Percentiles rank a stretch among this genome's conserved stretches.
phyloP scores from a whole-genome alignment of 2,329 filamentous ascomycete genomes.

The Neopestalotiopsis clavispora region DNA sequence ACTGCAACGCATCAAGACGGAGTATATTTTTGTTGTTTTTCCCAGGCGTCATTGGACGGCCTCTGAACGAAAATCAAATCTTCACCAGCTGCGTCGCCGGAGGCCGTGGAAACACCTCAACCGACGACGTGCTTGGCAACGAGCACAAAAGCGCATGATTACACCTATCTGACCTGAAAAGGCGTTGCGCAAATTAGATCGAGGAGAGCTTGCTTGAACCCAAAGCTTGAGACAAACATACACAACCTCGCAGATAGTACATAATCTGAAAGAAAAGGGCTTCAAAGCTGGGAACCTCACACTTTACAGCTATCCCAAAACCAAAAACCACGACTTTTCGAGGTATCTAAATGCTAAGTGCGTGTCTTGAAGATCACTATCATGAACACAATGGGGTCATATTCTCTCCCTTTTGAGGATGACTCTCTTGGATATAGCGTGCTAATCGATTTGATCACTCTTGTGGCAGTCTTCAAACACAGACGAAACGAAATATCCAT shows the following conservation, averaged over 20 bases:
- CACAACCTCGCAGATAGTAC: slow-evolving; percentile 38
- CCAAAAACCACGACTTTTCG: slow-evolving; percentile 13
- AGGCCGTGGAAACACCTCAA: slow-evolving; percentile 4
- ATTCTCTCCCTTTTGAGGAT: neutral
- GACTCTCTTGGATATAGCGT: neutral
- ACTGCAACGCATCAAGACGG: slow-evolving; percentile 14
- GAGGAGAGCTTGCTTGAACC: slow-evolving; percentile 29
- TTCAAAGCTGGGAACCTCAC: slow-evolving; percentile 26
- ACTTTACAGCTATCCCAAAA: slow-evolving; percentile 3
- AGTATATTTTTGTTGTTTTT: slow-evolving; percentile 8
- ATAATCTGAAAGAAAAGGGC: slow-evolving; percentile 32
- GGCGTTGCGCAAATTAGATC: slow-evolving; percentile 34
- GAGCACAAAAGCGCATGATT: slow-evolving; percentile 25
- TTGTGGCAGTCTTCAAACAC: neutral
- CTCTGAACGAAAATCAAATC: slow-evolving; percentile 2
- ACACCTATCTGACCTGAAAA: slow-evolving; percentile 36
- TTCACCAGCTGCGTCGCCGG: slow-evolving; percentile 14
- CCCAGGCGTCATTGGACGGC: slow-evolving; percentile 7
- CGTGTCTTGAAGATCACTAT: neutral
- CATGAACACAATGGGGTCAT: neutral
- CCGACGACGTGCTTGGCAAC: slow-evolving; percentile 13
- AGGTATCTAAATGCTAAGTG: slow-evolving; percentile 18
- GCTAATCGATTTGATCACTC: neutral
- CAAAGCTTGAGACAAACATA: slow-evolving; percentile 30
- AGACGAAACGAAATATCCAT: neutral